phyloP scores from a whole-genome alignment of 768 basidiomycete genomes.

The Brasilioporus rufonigricans region DNA sequence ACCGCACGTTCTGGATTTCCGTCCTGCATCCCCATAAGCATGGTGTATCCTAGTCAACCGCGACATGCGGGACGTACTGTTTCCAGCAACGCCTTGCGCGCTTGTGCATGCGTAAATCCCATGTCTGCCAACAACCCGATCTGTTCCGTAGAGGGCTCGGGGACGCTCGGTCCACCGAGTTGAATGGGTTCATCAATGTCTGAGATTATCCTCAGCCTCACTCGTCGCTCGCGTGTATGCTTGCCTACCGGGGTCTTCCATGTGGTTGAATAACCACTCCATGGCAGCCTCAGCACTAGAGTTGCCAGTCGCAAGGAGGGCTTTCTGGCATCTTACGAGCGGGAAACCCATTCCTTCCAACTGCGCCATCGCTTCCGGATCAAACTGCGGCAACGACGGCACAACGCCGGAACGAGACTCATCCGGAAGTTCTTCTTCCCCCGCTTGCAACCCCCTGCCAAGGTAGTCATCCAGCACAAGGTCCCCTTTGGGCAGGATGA shows the following conservation, averaged over 20 bases:
- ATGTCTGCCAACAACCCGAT: slow-evolving; percentile 79
- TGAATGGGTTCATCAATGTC: slow-evolving; percentile 85
- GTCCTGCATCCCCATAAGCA: slow-evolving; percentile 38
- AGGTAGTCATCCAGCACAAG: slow-evolving; percentile 64
- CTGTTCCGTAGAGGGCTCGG: slow-evolving; percentile 69
- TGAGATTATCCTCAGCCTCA: slow-evolving; percentile 28
- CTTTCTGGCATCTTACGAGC: slow-evolving; percentile 79
- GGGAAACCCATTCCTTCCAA: slow-evolving; percentile 94
- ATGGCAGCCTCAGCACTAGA: slow-evolving; percentile 77
- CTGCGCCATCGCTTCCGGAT: slow-evolving; percentile 69
- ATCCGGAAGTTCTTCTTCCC: slow-evolving; percentile 69
- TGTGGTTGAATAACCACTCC: slow-evolving; percentile 94
- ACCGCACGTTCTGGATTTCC: slow-evolving; percentile 83
- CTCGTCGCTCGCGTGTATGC: neutral
- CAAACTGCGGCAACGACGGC: slow-evolving; percentile 58
- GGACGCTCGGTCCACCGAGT: slow-evolving; percentile 22
- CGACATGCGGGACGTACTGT: slow-evolving; percentile 59
- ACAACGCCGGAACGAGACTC: slow-evolving; percentile 38
- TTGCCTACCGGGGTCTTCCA: slow-evolving; percentile 84
- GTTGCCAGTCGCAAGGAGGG: slow-evolving; percentile 84
- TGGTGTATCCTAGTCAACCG: neutral
- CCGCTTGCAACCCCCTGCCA: slow-evolving; percentile 65
- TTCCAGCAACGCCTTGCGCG: slow-evolving; percentile 81
- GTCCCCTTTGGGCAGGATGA: slow-evolving; percentile 62
- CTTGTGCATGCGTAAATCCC: slow-evolving; percentile 87